Conservation (phyloP, 305 asterid species). For the Rubia tinctorum region DNA sequence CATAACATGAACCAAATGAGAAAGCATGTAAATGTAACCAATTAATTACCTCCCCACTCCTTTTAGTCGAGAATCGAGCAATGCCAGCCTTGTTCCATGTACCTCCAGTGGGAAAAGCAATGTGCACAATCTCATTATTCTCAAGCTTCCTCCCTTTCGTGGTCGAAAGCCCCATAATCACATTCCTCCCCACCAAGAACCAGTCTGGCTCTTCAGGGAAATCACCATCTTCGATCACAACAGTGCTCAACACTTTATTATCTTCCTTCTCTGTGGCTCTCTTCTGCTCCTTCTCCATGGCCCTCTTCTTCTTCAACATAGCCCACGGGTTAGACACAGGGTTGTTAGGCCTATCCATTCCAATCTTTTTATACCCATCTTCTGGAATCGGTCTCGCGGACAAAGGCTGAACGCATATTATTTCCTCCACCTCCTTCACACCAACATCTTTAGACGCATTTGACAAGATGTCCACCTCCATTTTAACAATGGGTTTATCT, state of each 20-base stretch:
- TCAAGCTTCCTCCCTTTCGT: constrained; percentile 73
- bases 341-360: constrained; percentile 5
- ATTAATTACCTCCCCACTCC: constrained; percentile 60
- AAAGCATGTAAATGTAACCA: no score
- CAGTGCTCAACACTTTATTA: constrained; percentile 36
- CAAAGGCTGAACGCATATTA: constrained; percentile 41
- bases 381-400: constrained; percentile 39
- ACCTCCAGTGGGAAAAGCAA: constrained; percentile 44
- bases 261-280: constrained; percentile 16
- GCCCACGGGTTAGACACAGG: constrained; percentile 1
- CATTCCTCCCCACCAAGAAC: constrained; percentile 76
- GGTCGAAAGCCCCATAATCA: constrained; percentile 66
- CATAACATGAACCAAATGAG: neutral
- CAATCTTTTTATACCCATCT: constrained; percentile 32
- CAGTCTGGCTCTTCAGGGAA: constrained; percentile 65
- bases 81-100: constrained; percentile 38
- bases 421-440: constrained; percentile 33
- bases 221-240: constrained; percentile 74
- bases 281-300: neutral
- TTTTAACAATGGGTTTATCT: constrained; percentile 2
- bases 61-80: constrained; percentile 71
- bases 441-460: constrained; percentile 6
- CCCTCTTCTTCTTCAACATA: neutral
- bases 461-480: constrained; percentile 5
- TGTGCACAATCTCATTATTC: constrained; percentile 78